phyloP scores from a whole-genome alignment of 257 asterid species.

The Lavandula angustifolia region DNA sequence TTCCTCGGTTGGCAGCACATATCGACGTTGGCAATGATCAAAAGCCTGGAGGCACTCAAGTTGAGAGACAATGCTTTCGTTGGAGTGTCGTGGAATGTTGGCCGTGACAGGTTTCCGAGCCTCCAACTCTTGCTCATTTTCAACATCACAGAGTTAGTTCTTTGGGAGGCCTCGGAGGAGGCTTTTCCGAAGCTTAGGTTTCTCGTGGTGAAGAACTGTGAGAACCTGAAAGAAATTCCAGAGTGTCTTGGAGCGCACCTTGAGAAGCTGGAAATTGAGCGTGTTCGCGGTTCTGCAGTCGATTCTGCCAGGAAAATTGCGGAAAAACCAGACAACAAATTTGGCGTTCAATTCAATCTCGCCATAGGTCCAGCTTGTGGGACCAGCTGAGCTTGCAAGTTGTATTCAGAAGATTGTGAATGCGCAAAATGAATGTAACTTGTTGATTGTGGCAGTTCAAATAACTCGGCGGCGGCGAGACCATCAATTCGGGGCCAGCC shows the following conservation, averaged over 20 bases:
- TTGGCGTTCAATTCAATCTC: neutral
- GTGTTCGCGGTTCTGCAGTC: conserved; percentile 9
- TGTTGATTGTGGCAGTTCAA: no score
- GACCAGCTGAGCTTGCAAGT: no score
- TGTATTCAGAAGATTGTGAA: no score
- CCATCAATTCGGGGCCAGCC: no score
- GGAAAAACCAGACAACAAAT: no score
- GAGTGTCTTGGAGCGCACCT: conserved; percentile 28
- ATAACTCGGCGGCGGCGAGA: no score
- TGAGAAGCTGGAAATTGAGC: conserved; percentile 28
- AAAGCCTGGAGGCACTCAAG: conserved; percentile 38
- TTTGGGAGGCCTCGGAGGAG: conserved; percentile 32
- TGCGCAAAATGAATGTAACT: no score
- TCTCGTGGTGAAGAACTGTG: conserved; percentile 36
- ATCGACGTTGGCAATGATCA: conserved; percentile 31
- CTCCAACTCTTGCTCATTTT: conserved; percentile 39
- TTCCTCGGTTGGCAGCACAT: conserved; percentile 39
- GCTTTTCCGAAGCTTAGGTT: conserved; percentile 33
- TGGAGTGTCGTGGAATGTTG: conserved; percentile 34
- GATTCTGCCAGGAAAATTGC: conserved; percentile 12
- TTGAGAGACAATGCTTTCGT: conserved; percentile 42
- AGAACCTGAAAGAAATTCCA: conserved; percentile 35
- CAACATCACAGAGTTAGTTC: conserved; percentile 19
- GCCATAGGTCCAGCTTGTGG: neutral
- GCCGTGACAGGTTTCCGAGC: neutral